These are phyloP conservation scores for Porcisia deanei DNA, from an alignment of 208 protist genomes.

Conservation along the genomic window DNA sequence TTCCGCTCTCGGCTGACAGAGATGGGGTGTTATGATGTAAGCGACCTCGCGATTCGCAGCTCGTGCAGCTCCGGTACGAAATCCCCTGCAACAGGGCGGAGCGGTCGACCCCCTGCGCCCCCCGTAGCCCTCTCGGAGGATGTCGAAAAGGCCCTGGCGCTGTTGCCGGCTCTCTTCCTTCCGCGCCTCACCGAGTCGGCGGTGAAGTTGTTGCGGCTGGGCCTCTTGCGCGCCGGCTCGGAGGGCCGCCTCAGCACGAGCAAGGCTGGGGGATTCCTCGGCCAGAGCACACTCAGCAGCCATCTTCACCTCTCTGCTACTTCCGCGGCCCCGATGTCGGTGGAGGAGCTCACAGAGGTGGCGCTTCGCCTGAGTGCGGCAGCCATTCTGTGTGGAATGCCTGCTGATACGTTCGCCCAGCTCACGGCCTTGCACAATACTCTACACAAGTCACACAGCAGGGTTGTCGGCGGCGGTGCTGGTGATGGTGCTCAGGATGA, in stretches of 20 bases:
- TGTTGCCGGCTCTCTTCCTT: conserved; percentile 41
- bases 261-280: neutral
- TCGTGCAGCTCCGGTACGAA: neutral
- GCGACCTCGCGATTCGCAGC: neutral
- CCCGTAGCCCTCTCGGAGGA: neutral
- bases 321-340: conserved; percentile 1
- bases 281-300: neutral
- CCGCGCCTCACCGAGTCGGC: conserved; percentile 43
- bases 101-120: neutral
- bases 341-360: conserved; percentile 28
- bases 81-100: neutral
- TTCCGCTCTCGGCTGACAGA: conserved; percentile 33
- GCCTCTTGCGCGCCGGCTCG: neutral
- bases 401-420: conserved; percentile 44
- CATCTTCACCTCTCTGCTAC: neutral
- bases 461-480: neutral
- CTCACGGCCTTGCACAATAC: conserved; percentile 61
- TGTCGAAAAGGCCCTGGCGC: conserved; percentile 43
- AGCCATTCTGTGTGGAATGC: conserved; percentile 44
- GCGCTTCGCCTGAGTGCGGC: conserved; percentile 41
- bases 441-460: conserved; percentile 34
- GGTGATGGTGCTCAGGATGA: neutral
- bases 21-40: conserved; percentile 22
- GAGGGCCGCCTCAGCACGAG: neutral
- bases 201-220: conserved; percentile 9